Evolutionary conservation across 1,139 yeast species (phyloP), one percentile per base, ranked within the genome.

Genomic region (Petasospora fabianii): DNA sequence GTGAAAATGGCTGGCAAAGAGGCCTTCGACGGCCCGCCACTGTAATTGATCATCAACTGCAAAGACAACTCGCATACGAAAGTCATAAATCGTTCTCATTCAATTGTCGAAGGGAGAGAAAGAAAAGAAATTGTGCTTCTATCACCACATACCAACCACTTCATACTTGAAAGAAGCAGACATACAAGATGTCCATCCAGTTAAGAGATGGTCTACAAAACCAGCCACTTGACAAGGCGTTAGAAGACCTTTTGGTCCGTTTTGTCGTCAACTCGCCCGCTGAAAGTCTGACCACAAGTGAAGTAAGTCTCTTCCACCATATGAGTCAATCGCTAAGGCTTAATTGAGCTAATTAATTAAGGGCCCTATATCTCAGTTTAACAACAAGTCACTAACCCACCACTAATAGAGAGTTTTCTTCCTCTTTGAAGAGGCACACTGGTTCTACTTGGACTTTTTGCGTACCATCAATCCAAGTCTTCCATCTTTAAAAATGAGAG

Each of bases 371-470:
- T 27, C 14, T 13, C 6, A 10, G 8, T 5, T 20, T 11, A 3
- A 9, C 35, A 8, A 14, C 7, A 5, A 19, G 12, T n/a, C 27
- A 22, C 34, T 39, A 33, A 39, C 43, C 10, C 12, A 12, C 7
- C 14, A 15, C 22, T 7, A 22, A n/a, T 20, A 43, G 48, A 72
- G 98, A 56, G 84, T 90, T 27, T 77, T 88, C 56, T 94, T 94
- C 66, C 96, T 90, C 59, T 81, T 94, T 30, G 99, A 94, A 68
- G 98, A 94, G 62, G 98, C 98, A 2, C 96, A 88, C 56, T 94
- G 98, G 98, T 94, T 85, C 60, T 94, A 90, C 60, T 77, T 86
- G 35, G 99, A 94, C 62, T 90, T 84, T 56, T 71, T 84, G 13
- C 75, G 92, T 27, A 77, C 75, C 34, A 66, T 81, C 54, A 84